A percentile compares a stretch with the other conserved stretches of the same genome.
Conservation (phyloP, 129 eudicot genomes). For the Flaveria ramosissima region DNA sequence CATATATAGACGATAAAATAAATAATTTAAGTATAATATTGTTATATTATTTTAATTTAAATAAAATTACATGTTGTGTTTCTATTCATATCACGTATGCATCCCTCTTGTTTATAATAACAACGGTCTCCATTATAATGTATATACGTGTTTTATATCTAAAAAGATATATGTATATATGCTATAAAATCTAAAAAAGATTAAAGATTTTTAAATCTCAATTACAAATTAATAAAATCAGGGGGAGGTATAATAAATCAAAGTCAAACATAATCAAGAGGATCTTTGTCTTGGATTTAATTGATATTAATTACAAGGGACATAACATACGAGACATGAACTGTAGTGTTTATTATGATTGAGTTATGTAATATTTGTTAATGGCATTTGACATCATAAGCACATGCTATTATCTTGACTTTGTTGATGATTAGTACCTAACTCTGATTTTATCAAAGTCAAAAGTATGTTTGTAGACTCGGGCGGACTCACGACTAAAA, state of each 20-base stretch:
- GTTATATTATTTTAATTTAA: no score
- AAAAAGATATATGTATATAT: neutral
- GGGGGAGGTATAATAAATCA: neutral
- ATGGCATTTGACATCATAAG: constrained; percentile 30
- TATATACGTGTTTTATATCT: no score
- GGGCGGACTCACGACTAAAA: no score
- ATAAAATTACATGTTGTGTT: no score
- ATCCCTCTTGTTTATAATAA: no score
- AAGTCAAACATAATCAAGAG: constrained; percentile 31
- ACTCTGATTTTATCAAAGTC: constrained; percentile 14
- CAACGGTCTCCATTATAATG: no score
- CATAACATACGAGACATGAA: constrained; percentile 19
- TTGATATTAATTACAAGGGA: constrained; percentile 5
- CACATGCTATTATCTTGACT: constrained; percentile 41
- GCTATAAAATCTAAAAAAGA: neutral
- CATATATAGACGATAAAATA: no score
- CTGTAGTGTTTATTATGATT: constrained; percentile 22
- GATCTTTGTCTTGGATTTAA: constrained; percentile 34
- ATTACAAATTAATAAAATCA: neutral
- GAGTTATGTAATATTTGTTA: constrained; percentile 8
- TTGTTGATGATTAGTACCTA: constrained; percentile 22
- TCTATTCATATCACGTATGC: no score
- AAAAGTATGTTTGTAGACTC: neutral
- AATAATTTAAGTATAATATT: no score
- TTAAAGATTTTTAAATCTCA: neutral